Evolutionary conservation across 1,284 basidiomycete species (phyloP), one percentile per base, ranked within the genome.

Genomic region (Prillingera fragicola): DNA sequence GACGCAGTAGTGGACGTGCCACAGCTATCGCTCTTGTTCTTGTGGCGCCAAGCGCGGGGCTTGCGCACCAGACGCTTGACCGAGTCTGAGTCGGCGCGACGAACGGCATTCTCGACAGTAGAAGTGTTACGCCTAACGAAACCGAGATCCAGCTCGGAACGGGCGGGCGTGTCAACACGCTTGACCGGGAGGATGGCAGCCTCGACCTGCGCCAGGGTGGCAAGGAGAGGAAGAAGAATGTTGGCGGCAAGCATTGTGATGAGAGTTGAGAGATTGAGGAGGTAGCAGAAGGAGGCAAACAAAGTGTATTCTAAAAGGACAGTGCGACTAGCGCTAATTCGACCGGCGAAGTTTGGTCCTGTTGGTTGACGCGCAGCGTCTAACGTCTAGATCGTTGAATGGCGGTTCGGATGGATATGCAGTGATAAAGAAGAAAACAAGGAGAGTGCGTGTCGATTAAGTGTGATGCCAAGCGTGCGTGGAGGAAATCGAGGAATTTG

Each of bases 261-360:
- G 21, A 12, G 15, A 28, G 27, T 21, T 22, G 27, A 26, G 43
- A 24, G 28, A 13, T 24, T 24, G 7, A 34, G 40, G 35, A 26
- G 13, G 38, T 40, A 28, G 15, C 12, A 8, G 40, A 22, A 22
- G 32, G 29, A 24, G 19, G 18, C 13, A 17, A 35, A 41, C 18
- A n/a, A 12, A 19, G 33, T 8, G 19, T 34, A 17, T 12, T 27
- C 23, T 25, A 14, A 26, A 19, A 33, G 27, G 33, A 23, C 31
- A 23, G 23, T 33, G 47, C 48, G 43, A 35, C 48, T 45, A 50
- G 47, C 47, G 47, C 47, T 37, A 22, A n/a, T 43, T 48, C 47
- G 47, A 44, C 47, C 47, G 31, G 47, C 47, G 47, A 48, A 39
- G n/a, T 7, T 17, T 29, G n/a, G 36, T n/a, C 25, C 21, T 27